phyloP scores from a whole-genome alignment of 2,329 filamentous ascomycete species.

The Epichloe hybrida region DNA sequence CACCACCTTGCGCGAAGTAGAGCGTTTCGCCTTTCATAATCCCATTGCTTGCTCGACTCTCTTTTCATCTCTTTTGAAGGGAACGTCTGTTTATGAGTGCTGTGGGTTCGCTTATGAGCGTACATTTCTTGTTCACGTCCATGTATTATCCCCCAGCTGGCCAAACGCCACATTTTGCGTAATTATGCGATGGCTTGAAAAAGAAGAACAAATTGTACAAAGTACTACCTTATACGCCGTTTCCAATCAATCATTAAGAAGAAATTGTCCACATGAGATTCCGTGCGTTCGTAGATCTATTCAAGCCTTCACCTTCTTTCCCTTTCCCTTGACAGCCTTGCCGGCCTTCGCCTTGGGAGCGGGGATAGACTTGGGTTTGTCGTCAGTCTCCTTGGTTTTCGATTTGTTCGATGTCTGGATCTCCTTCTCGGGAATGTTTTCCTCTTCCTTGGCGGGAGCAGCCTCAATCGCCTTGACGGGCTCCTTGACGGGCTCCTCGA shows the following conservation, averaged over 20 bases:
- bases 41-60: slow-evolving; percentile 32
- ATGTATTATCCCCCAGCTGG: background rate
- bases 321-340: slow-evolving; percentile 19
- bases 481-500: slow-evolving; percentile 10
- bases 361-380: slow-evolving; percentile 8
- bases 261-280: background rate
- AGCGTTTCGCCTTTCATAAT: slow-evolving; percentile 47
- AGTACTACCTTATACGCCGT: slow-evolving; percentile 5
- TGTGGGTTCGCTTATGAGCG: slow-evolving; percentile 50
- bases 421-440: slow-evolving; percentile 12
- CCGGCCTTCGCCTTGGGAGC: slow-evolving; percentile 10
- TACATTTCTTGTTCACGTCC: slow-evolving; percentile 25
- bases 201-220: background rate
- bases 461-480: slow-evolving; percentile 22
- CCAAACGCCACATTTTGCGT: background rate
- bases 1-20: slow-evolving; percentile 39
- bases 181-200: background rate
- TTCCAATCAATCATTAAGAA: background rate
- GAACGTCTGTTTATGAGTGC: slow-evolving; percentile 24
- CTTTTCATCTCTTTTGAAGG: slow-evolving; percentile 10
- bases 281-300: background rate
- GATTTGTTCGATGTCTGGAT: slow-evolving; percentile 8
- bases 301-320: slow-evolving; percentile 10
- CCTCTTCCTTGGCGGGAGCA: slow-evolving; percentile 15
- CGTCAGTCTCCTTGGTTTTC: slow-evolving; percentile 10